These are phyloP conservation scores for Sistotremastrum suecicum DNA, from an alignment of 768 basidiomycete genomes.

Conservation along the genomic window DNA sequence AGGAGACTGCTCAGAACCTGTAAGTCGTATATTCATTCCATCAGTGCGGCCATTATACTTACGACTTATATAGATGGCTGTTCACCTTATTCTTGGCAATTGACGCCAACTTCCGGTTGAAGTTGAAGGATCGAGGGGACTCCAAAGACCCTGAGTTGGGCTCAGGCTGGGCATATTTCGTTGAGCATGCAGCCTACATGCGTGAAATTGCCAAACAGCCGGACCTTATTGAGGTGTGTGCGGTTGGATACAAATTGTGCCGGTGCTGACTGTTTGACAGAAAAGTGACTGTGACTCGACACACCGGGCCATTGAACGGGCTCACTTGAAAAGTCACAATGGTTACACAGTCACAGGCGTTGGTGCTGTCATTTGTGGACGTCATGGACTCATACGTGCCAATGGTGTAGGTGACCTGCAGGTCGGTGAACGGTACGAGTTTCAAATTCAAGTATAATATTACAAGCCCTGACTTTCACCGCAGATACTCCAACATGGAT, in stretches of 20 bases:
- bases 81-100: constrained; percentile 16
- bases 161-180: constrained; percentile 15
- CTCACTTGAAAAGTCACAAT: constrained; percentile 3
- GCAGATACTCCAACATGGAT: neutral
- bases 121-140: constrained; percentile 12
- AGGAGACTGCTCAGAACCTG: too few relatives aligned
- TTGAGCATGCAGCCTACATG: constrained; percentile 12
- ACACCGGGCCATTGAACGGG: constrained; percentile 2
- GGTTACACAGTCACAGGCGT: constrained; percentile 13
- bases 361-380: constrained; percentile 9
- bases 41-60: too few relatives aligned
- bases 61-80: constrained; percentile 9
- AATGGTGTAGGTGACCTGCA: constrained; percentile 15
- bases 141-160: constrained; percentile 17
- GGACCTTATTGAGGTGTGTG: constrained; percentile 4
- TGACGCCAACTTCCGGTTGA: constrained; percentile 21
- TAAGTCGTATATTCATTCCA: too few relatives aligned
- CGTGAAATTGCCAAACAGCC: neutral
- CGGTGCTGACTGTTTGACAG: constrained; percentile 2
- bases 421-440: constrained; percentile 12
- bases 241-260: neutral
- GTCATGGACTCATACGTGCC: constrained; percentile 8
- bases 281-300: constrained; percentile 7
- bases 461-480: neutral
- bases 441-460: neutral